Evolutionary conservation across 2,329 filamentous ascomycete genomes (phyloP).

Genomic region (Pseudogymnoascus sp.): DNA sequence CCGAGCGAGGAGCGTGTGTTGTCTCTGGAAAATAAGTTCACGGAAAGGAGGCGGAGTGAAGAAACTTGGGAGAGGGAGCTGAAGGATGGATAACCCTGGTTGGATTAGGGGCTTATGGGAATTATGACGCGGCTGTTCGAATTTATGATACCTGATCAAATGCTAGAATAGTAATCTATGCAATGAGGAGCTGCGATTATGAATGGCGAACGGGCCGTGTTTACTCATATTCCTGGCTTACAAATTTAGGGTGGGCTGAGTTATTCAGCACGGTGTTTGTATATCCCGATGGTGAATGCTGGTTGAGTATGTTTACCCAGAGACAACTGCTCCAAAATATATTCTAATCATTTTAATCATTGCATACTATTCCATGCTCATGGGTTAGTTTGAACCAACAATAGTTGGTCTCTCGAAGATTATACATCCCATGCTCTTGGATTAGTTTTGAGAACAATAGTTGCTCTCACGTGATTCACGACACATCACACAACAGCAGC

Average conservation of each 20-base stretch:
- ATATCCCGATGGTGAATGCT: background rate
- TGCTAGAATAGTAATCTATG: background rate
- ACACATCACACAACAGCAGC: background rate
- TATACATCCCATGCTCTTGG: background rate
- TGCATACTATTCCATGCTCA: background rate
- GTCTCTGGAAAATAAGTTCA: constrained; percentile 54
- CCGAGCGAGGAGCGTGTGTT: constrained; percentile 77
- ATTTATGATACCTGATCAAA: background rate
- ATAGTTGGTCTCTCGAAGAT: too few species aligned
- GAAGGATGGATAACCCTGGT: background rate
- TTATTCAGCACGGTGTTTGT: background rate
- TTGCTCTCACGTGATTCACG: background rate
- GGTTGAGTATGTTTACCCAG: background rate
- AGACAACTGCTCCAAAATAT: background rate
- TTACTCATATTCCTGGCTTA: background rate
- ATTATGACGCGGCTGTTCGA: background rate
- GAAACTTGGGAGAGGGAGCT: background rate
- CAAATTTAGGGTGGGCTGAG: background rate
- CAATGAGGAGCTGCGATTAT: background rate
- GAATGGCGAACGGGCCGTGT: background rate
- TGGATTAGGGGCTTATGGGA: background rate
- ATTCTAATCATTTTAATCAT: too few species aligned
- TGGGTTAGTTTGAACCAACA: background rate
- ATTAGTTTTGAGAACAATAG: background rate
- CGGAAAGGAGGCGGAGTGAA: background rate